phyloP scores from a whole-genome alignment of 2,329 filamentous ascomycete genomes.

The Tricladium varicosporioides region DNA sequence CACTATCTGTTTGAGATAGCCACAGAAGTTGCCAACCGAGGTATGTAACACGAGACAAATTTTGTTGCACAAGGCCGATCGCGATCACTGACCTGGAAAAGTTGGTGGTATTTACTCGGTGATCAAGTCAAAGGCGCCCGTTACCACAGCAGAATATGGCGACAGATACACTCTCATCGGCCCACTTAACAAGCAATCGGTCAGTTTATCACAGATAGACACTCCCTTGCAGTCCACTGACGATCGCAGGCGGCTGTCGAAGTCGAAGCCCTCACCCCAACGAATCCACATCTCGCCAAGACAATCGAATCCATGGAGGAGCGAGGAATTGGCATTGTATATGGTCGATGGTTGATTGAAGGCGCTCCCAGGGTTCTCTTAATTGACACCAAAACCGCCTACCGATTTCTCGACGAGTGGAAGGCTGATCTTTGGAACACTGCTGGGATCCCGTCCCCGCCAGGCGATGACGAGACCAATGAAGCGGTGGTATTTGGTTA shows the following conservation, averaged over 20 bases:
- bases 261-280: constrained; percentile 88
- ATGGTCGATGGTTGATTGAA: constrained; percentile 96
- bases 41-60: constrained; percentile 46
- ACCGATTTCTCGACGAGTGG: constrained; percentile 92
- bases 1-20: constrained; percentile 96
- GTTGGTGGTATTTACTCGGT: constrained; percentile 99
- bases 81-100: constrained; percentile 37
- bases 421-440: constrained; percentile 93
- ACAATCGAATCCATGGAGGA: constrained; percentile 94
- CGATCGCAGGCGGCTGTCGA: constrained; percentile 80
- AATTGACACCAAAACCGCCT: constrained; percentile 92
- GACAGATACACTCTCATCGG: constrained; percentile 94
- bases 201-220: constrained; percentile 45
- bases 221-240: constrained; percentile 22
- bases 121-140: constrained; percentile 96
- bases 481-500: constrained; percentile 98
- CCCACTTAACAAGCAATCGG: constrained; percentile 86
- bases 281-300: constrained; percentile 71
- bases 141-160: constrained; percentile 98
- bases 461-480: constrained; percentile 90
- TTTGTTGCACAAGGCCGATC: neutral
- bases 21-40: constrained; percentile 95
- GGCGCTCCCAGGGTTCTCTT: constrained; percentile 90
- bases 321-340: constrained; percentile 83
- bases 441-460: constrained; percentile 89